Conservation (phyloP, 139 green algal species). For the Diplosphaera chodatii region DNA sequence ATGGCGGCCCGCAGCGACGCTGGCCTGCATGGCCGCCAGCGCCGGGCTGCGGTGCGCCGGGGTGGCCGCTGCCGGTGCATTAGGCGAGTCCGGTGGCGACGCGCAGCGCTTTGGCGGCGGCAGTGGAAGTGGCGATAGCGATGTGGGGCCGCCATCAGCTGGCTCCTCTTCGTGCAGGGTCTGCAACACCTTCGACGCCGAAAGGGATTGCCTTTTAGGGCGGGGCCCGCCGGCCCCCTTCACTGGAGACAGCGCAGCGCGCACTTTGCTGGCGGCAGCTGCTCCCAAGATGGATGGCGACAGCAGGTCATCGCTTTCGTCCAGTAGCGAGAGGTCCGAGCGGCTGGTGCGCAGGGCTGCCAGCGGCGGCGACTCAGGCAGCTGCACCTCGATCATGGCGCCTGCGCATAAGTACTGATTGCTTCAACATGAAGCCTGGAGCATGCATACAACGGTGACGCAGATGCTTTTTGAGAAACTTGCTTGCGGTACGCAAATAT, state of each 20-base stretch:
- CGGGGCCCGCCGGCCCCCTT: not conserved
- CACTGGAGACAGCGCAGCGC: not conserved
- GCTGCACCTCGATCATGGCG: not conserved
- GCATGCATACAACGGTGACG: no score
- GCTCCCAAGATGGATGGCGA: not conserved
- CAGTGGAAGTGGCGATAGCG: no score
- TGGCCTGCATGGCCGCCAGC: not conserved
- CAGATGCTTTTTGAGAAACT: no score
- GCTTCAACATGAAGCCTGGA: no score
- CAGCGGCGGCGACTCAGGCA: not conserved
- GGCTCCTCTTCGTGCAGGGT: not conserved
- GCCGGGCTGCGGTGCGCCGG: not conserved
- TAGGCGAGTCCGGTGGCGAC: no score
- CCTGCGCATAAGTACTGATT: no score
- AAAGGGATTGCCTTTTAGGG: no score
- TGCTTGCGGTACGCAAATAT: no score
- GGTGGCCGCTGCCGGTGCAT: no score
- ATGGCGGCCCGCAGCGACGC: not conserved
- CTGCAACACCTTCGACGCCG: no score
- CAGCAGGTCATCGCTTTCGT: not conserved
- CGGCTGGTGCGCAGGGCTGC: not conserved
- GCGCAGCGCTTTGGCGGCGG: not conserved
- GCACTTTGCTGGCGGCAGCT: not conserved
- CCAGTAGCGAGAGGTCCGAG: not conserved
- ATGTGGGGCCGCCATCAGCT: no score